phyloP scores from a whole-genome alignment of 129 eudicot genomes.

The Deinandra increscens region DNA sequence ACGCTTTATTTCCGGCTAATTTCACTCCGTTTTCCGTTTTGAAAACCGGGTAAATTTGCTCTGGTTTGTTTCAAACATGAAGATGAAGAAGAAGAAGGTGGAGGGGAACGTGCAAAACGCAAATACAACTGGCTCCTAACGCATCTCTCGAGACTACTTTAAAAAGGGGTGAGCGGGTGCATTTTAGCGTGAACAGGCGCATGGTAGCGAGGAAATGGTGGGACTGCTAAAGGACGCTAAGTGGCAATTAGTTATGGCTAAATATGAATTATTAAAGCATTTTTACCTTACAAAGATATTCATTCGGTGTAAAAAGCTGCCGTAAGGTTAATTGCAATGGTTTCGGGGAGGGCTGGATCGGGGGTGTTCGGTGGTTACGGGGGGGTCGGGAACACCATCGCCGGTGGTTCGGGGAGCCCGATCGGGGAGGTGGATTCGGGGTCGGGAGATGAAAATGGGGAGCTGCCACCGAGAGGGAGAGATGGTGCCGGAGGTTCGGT shows the following conservation, averaged over 20 bases:
- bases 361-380: no score
- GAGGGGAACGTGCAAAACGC: constrained; percentile 40
- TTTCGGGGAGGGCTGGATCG: no score
- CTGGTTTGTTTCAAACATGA: constrained; percentile 17
- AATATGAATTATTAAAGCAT: constrained; percentile 10
- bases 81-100: constrained; percentile 17
- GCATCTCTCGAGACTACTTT: constrained; percentile 20
- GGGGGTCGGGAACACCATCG: no score
- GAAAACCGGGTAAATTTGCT: constrained; percentile 2
- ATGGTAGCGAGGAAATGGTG: constrained; percentile 6
- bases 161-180: constrained; percentile 32
- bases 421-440: no score
- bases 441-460: no score
- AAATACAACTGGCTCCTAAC: constrained; percentile 32
- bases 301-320: constrained; percentile 14
- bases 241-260: background rate
- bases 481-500: no score
- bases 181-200: constrained; percentile 35
- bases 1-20: constrained; percentile 2
- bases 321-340: no score
- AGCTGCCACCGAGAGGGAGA: no score
- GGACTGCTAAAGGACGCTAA: constrained; percentile 38
- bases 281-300: constrained; percentile 32
- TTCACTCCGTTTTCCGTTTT: background rate
- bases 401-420: no score